Base-by-base conservation (phyloP, 2,329 filamentous ascomycete genomes). In the Plenodomus biglobosus region DNA sequence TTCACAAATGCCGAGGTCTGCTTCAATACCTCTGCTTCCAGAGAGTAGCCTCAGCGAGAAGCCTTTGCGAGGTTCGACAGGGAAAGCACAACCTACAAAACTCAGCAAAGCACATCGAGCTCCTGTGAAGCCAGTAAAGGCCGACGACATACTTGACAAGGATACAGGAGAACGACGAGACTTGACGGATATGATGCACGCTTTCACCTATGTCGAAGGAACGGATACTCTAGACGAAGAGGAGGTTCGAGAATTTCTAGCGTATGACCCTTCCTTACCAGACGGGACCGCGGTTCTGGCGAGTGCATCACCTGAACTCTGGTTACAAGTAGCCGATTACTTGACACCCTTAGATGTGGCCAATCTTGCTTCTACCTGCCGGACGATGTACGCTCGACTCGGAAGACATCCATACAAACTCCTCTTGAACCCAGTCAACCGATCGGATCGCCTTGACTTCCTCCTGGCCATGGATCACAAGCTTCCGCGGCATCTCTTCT, bases 401-500 rank as follows among this genome's bases (percentile, higher is more conserved):
- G 63, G 63, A 8, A 52, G 50, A 19, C 56, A 55, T 19, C 50
- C 63, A 1, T 63, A 62, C 44, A 54, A 59, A 38, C 20, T 66
- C 13, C 50, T 68, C 3, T 19, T 53, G 30, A 53, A 68, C 27
- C 74, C 77, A 3, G 63, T 74, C 6, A 78, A 83, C 55, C 66
- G 66, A 38, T 55, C 72, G 4, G 64, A 79, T 48, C 78, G 76
- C 42, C 69, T 77, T 38, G 67, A 76, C 3, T 83, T 85, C 59
- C 72, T 85, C 4, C 60, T 74, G 11, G 63, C 68, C 2, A 72
- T 84, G 59, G 81, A 85, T 51, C 62, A 68, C 11, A 63, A 73
- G 15, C 69, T 82, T 16, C 82, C 82, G 2, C 71, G 76, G 30
- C 80, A 85, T 56, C 73, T 85, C 6, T 75, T 85, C 44, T 85